Percentiles rank a stretch among this genome's conserved stretches.
These are phyloP conservation scores for Ilex paraguariensis DNA, from an alignment of 305 asterid genomes.

Conservation along the genomic window DNA sequence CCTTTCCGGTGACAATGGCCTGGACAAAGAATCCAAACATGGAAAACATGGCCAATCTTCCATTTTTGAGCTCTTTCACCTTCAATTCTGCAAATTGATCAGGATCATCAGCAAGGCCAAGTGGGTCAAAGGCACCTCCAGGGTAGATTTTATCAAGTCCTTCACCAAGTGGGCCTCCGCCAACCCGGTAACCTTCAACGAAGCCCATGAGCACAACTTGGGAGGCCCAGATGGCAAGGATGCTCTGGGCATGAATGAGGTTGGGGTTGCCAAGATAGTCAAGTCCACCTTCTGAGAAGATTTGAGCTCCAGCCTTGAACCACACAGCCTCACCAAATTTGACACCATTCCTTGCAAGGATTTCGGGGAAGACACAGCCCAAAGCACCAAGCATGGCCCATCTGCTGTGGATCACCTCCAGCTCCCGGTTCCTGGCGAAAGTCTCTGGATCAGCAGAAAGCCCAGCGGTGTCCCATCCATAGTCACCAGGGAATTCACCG, in stretches of 20 bases:
- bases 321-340: slow-evolving; percentile 43
- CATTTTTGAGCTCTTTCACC: slow-evolving; percentile 83
- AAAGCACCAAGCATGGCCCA: slow-evolving; percentile 61
- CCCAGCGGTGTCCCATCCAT: slow-evolving; percentile 96
- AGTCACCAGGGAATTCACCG: slow-evolving; percentile 90
- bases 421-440: slow-evolving; percentile 81
- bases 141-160: slow-evolving; percentile 90
- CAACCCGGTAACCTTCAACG: slow-evolving; percentile 79
- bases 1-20: slow-evolving; percentile 88
- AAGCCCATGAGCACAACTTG: slow-evolving; percentile 88
- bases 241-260: slow-evolving; percentile 81
- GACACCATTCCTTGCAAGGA: slow-evolving; percentile 38
- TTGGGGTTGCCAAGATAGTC: slow-evolving; percentile 89
- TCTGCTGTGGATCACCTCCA: slow-evolving; percentile 50
- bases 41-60: slow-evolving; percentile 80
- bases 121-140: slow-evolving; percentile 81
- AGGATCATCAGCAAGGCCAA: slow-evolving; percentile 84
- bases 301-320: slow-evolving; percentile 63
- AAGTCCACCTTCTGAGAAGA: slow-evolving; percentile 84
- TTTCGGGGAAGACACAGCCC: slow-evolving; percentile 45
- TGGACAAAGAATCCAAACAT: slow-evolving; percentile 93
- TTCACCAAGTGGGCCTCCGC: slow-evolving; percentile 84
- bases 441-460: slow-evolving; percentile 94
- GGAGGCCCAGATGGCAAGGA: slow-evolving; percentile 75
- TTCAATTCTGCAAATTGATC: slow-evolving; percentile 85